Base-by-base conservation (phyloP, 768 basidiomycete genomes). In the Basidioascus undulatus region DNA sequence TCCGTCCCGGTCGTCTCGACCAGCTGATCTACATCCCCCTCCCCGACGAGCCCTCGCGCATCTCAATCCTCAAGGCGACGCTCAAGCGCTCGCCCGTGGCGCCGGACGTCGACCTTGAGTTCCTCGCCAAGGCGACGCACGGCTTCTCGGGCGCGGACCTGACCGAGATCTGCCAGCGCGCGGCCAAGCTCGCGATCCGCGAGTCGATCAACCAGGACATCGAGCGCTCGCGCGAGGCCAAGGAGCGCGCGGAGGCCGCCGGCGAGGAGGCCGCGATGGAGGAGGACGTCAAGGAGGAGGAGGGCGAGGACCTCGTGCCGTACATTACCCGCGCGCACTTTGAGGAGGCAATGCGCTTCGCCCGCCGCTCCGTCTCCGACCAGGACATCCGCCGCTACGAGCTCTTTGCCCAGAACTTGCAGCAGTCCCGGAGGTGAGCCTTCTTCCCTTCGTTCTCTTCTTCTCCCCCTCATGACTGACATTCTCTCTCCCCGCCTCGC, bases 71-170 rank as follows among this genome's bases (percentile, higher is more conserved):
- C 59, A 71, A 69, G 55, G 89, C 92, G 13, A 65, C 70, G 40
- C 74, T 98, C 52, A 79, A 87, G 64, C 87, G 86, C 58, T 83
- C 79, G 15, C 92, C 92, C 13, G 62, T 98, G 38, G 65, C 80
- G 15, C 61, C 66, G 15, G 72, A 74, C 1, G 87, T 98, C 49
- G 72, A 92, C 57, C 71, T 96, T 36, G 24, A 25, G 21, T 96
- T 74, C 74, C 66, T 98, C 47, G 70, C 87, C 40, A 89, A 77
- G 71, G 70, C 65, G 58, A 92, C 89, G 12, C 83, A 94, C 53
- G 92, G 92, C 11, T 98, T 77, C 73, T 96, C 89, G 54, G 92
- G 92, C 74, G 92, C 92, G 42, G 92, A 98, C 71, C 64, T 96
- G 50, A 89, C 89, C n/a, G 92, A 96, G 59, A 89, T 98, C 53